These are phyloP conservation scores for Coelastrella sp. DNA, from an alignment of 139 green algal species.

Conservation along the genomic window DNA sequence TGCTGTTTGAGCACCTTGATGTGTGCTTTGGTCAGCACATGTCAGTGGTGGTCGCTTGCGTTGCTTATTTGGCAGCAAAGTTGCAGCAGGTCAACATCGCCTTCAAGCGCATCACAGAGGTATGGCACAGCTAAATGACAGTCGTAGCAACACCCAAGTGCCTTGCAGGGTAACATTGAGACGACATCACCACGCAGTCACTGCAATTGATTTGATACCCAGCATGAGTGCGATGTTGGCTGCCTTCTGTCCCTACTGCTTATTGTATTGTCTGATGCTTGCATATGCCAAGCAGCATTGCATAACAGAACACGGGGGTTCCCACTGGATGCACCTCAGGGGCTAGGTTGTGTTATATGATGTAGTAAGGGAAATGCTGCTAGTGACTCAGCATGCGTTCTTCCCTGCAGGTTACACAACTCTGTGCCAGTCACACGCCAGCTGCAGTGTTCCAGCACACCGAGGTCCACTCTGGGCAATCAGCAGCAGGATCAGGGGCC, in stretches of 20 bases:
- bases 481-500: too few species aligned
- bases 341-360: too few species aligned
- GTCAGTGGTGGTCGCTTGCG: constrained; percentile 16
- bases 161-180: neutral
- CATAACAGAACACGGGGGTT: too few species aligned
- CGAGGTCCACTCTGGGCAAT: neutral
- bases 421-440: neutral
- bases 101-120: constrained; percentile 15
- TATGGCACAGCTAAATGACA: neutral
- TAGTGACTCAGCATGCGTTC: too few species aligned
- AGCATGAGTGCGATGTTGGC: neutral
- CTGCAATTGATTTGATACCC: neutral
- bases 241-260: neutral
- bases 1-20: constrained; percentile 1
- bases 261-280: too few species aligned
- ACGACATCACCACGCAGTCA: neutral
- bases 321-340: too few species aligned
- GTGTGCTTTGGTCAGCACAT: constrained; percentile 25
- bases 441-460: neutral
- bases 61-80: constrained; percentile 21
- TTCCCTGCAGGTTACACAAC: too few species aligned
- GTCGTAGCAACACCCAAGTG: neutral
- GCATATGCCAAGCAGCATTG: too few species aligned
- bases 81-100: neutral
- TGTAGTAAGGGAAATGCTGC: too few species aligned